Evolutionary conservation across 306 rosid genomes (phyloP).

Genomic region (Mimosa pudica): DNA sequence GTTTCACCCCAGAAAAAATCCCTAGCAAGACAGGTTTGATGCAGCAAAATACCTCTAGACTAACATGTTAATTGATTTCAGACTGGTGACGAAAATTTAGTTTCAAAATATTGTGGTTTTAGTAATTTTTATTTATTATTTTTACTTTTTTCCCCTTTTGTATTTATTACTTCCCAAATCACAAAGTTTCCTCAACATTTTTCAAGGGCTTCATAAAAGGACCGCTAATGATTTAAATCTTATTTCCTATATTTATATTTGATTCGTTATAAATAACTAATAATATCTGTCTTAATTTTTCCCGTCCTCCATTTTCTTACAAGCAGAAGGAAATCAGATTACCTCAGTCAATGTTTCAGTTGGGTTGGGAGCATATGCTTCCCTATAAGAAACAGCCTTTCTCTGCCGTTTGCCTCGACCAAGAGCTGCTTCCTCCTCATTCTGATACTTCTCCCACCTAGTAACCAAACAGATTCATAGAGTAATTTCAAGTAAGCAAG

Average conservation of each 20-base stretch:
- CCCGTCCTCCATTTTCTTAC: conserved; percentile 8
- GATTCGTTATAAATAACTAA: background rate
- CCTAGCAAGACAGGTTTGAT: background rate
- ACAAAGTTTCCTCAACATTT: background rate
- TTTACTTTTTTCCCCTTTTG: background rate
- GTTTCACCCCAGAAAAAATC: background rate
- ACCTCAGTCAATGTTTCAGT: conserved; percentile 83
- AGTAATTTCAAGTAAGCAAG: conserved; percentile 27
- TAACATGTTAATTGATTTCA: background rate
- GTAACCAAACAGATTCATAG: conserved; percentile 36
- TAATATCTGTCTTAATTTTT: background rate
- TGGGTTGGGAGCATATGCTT: conserved; percentile 88
- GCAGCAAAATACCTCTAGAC: background rate
- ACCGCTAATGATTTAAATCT: background rate
- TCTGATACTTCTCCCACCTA: conserved; percentile 98
- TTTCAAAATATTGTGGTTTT: background rate
- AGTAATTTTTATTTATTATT: background rate
- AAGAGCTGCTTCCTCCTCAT: conserved; percentile 95
- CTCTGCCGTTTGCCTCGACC: conserved; percentile 98
- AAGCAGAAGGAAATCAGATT: conserved; percentile 40
- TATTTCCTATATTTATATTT: background rate
- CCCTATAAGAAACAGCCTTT: conserved; percentile 96
- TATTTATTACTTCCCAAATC: background rate
- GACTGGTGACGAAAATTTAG: background rate
- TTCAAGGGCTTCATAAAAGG: background rate